phyloP scores from a whole-genome alignment of 306 rosid species.

The Pyrus betulifolia region DNA sequence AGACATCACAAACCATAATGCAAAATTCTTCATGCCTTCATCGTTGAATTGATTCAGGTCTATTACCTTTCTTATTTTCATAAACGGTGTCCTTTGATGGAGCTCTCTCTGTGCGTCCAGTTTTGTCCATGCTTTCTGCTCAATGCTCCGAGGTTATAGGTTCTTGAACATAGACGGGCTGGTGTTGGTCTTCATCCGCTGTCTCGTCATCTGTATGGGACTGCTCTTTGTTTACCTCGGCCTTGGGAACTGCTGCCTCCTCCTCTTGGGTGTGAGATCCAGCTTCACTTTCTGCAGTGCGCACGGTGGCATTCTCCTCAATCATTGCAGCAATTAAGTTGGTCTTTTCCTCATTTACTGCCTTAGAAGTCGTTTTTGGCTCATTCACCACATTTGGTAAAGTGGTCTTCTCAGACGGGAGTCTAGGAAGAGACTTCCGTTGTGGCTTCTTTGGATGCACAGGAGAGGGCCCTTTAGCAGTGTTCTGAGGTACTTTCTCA shows the following conservation, averaged over 20 bases:
- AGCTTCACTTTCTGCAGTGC: constrained; percentile 26
- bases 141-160: constrained; percentile 34
- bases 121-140: constrained; percentile 28
- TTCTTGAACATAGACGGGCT: constrained; percentile 33
- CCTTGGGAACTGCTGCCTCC: constrained; percentile 26
- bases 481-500: constrained; percentile 48
- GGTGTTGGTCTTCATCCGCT: constrained; percentile 44
- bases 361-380: constrained; percentile 46
- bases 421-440: constrained; percentile 82
- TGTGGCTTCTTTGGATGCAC: constrained; percentile 63
- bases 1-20: constrained; percentile 53
- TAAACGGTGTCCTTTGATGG: constrained; percentile 28
- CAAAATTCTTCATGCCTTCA: constrained; percentile 49
- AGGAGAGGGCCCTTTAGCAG: constrained; percentile 39
- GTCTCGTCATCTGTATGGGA: constrained; percentile 25
- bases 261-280: constrained; percentile 18
- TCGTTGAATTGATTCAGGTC: constrained; percentile 39
- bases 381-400: constrained; percentile 35
- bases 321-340: constrained; percentile 27
- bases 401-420: constrained; percentile 58
- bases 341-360: constrained; percentile 32
- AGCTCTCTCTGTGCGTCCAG: constrained; percentile 13
- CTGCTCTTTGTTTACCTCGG: constrained; percentile 31
- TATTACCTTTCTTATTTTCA: constrained; percentile 43
- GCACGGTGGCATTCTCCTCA: constrained; percentile 20